These are phyloP conservation scores for Cercis canadensis DNA, from an alignment of 306 rosid species.

Conservation along the genomic window DNA sequence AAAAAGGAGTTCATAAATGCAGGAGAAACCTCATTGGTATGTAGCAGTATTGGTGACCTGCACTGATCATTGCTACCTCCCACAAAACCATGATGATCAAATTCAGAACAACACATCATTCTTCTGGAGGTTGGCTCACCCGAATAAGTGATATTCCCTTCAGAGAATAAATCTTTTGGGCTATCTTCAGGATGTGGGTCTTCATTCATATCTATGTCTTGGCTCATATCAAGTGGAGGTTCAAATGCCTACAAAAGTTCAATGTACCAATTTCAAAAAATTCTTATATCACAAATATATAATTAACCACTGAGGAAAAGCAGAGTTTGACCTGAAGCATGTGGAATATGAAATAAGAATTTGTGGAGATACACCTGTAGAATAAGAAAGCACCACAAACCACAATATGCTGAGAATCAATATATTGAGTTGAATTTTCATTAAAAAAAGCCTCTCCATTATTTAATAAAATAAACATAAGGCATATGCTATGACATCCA, in stretches of 20 bases:
- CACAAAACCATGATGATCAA: constrained; percentile 49
- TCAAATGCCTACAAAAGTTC: constrained; percentile 74
- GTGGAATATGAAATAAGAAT: constrained; percentile 81
- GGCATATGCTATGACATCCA: constrained; percentile 1
- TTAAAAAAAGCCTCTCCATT: constrained; percentile 5
- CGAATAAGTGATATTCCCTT: constrained; percentile 48
- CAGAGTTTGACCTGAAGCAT: constrained; percentile 86
- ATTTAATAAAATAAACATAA: constrained; percentile 21
- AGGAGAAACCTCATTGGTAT: constrained; percentile 60
- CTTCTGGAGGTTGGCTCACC: constrained; percentile 56
- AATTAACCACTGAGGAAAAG: constrained; percentile 17
- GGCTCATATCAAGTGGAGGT: constrained; percentile 94
- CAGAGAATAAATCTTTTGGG: constrained; percentile 42
- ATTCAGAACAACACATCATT: constrained; percentile 47
- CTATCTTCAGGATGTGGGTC: constrained; percentile 45
- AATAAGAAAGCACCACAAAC: constrained; percentile 37
- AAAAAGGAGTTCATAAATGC: constrained; percentile 25
- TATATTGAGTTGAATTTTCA: background rate
- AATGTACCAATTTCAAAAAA: constrained; percentile 20
- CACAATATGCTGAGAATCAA: constrained; percentile 31
- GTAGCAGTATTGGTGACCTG: constrained; percentile 37
- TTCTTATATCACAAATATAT: constrained; percentile 15
- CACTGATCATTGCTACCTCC: constrained; percentile 52
- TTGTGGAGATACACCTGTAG: constrained; percentile 84
- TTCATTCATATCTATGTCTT: constrained; percentile 60